Percentiles rank a stretch among this genome's conserved stretches.
phyloP scores from a whole-genome alignment of 2,329 filamentous ascomycete genomes.

The Helotiales sp. region DNA sequence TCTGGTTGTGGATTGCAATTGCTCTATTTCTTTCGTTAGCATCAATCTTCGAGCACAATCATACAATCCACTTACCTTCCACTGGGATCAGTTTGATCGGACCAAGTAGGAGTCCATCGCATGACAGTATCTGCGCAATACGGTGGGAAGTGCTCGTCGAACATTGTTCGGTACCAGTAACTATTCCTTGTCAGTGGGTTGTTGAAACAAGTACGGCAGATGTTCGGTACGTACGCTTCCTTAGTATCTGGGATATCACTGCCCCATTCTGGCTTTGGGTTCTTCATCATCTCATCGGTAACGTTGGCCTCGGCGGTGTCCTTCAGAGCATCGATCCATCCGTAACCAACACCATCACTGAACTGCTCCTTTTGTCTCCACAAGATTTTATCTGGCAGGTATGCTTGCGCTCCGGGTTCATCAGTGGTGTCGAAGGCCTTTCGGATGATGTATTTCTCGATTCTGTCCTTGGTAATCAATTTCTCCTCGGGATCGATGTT shows the following conservation, averaged over 20 bases:
- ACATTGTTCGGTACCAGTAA: constrained; percentile 98
- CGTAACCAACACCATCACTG: constrained; percentile 96
- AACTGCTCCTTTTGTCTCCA: constrained; percentile 99
- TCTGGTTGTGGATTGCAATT: constrained; percentile 75
- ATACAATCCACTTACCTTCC: constrained; percentile 54
- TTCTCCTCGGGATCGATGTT: constrained; percentile 93
- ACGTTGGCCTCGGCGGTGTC: constrained; percentile 89
- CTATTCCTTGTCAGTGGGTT: constrained; percentile 46
- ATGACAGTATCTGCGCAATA: constrained; percentile 91
- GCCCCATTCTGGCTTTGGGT: constrained; percentile 97
- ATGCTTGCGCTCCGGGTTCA: constrained; percentile 79
- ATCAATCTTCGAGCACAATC: background rate
- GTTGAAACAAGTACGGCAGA: background rate
- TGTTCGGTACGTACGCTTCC: constrained; percentile 72
- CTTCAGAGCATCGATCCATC: constrained; percentile 98
- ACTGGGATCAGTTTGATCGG: constrained; percentile 92
- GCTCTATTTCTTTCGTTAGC: constrained; percentile 57
- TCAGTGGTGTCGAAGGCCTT: constrained; percentile 96
- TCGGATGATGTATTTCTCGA: constrained; percentile 98
- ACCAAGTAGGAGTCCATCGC: constrained; percentile 98
- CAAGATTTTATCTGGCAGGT: constrained; percentile 94
- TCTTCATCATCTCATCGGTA: constrained; percentile 97
- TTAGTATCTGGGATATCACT: constrained; percentile 92
- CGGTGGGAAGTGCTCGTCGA: constrained; percentile 96
- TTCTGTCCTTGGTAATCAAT: constrained; percentile 75